Percentiles rank a stretch among this genome's conserved stretches.
These are phyloP conservation scores for Zasmidium cellare DNA, from an alignment of 2,329 filamentous ascomycete species.

Conservation along the genomic window DNA sequence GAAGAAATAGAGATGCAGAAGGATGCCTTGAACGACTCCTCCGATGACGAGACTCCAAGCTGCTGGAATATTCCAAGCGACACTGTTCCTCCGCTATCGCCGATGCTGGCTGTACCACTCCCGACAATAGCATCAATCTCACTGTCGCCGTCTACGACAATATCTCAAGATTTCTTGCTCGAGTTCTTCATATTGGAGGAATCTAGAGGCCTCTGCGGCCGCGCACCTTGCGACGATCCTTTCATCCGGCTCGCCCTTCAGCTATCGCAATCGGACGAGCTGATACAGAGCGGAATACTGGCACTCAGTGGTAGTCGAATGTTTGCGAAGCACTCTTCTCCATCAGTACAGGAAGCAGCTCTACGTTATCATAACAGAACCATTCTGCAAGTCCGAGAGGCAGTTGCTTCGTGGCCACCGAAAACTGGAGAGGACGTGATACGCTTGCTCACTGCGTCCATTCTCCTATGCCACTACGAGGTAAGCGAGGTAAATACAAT, in stretches of 20 bases:
- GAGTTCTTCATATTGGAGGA: constrained; percentile 1
- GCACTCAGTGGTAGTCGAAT: neutral
- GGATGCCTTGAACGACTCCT: too few species aligned
- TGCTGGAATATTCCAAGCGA: too few species aligned
- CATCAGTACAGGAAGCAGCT: neutral
- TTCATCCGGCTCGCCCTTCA: constrained; percentile 1
- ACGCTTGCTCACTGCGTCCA: neutral
- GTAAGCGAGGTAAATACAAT: neutral
- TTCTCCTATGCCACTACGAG: neutral
- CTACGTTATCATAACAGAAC: neutral
- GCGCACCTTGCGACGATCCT: neutral
- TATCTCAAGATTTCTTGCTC: neutral
- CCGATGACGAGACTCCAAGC: too few species aligned
- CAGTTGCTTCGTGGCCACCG: neutral
- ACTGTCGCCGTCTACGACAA: too few species aligned
- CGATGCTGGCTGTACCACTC: too few species aligned
- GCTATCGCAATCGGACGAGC: neutral
- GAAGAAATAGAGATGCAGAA: too few species aligned
- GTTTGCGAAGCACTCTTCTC: neutral
- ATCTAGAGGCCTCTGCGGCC: neutral
- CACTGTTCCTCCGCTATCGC: too few species aligned
- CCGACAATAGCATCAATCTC: too few species aligned
- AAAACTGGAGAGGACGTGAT: neutral
- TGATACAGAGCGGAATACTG: neutral
- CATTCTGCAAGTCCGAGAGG: neutral